These are phyloP conservation scores for Zymoseptoria crescenta DNA, from an alignment of 2,329 filamentous ascomycete species.

Conservation along the genomic window DNA sequence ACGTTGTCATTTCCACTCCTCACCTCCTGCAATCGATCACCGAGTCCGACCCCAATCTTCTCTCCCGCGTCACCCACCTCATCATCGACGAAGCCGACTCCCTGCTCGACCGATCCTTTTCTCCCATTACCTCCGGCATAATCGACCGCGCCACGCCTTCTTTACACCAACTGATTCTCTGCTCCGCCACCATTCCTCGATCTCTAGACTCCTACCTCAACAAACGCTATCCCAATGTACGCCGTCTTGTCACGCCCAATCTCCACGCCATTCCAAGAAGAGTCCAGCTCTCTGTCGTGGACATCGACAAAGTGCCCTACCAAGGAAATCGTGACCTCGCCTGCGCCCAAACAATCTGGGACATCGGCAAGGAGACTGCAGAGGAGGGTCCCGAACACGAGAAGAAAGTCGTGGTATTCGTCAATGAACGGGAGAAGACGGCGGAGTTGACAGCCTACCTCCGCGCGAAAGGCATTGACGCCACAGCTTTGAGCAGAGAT, in stretches of 20 bases:
- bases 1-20: constrained; percentile 79
- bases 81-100: constrained; percentile 95
- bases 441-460: constrained; percentile 74
- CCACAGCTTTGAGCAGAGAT: constrained; percentile 76
- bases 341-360: constrained; percentile 90
- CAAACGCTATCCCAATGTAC: constrained; percentile 72
- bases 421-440: constrained; percentile 90
- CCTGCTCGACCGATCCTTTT: constrained; percentile 86
- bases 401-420: constrained; percentile 87
- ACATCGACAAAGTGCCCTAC: constrained; percentile 88
- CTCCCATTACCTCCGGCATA: constrained; percentile 71
- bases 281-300: constrained; percentile 87
- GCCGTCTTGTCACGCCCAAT: constrained; percentile 85
- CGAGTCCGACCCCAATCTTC: constrained; percentile 80
- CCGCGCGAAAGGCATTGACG: constrained; percentile 76
- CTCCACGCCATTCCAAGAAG: constrained; percentile 91
- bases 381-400: constrained; percentile 53
- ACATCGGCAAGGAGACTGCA: constrained; percentile 70
- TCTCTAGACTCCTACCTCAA: constrained; percentile 81
- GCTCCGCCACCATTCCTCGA: constrained; percentile 90
- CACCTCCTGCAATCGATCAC: constrained; percentile 84
- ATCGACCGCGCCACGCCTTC: constrained; percentile 75
- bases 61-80: constrained; percentile 83
- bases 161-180: constrained; percentile 78
- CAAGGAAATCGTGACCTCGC: constrained; percentile 86